These are phyloP conservation scores for Rhexocercosporidium sp. DNA, from an alignment of 2,329 filamentous ascomycete genomes.

Conservation along the genomic window DNA sequence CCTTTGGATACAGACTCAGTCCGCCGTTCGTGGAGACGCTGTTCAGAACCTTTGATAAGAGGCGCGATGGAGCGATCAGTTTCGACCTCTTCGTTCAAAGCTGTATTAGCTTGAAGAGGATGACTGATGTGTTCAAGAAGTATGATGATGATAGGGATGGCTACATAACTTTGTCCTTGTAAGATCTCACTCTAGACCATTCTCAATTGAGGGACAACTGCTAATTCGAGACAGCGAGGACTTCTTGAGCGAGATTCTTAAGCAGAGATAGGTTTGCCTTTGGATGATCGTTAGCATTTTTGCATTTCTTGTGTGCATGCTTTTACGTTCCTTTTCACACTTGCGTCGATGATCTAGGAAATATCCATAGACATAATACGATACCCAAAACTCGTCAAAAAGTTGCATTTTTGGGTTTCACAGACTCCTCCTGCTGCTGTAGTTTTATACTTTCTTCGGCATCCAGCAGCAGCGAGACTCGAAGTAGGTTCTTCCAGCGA, in stretches of 20 bases:
- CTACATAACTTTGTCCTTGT: conserved; percentile 81
- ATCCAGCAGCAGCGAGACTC: neutral
- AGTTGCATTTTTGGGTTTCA: neutral
- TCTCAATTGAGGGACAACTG: neutral
- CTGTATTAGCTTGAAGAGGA: conserved; percentile 94
- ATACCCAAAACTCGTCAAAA: conserved; percentile 27
- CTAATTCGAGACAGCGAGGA: conserved; percentile 37
- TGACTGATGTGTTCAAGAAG: conserved; percentile 99
- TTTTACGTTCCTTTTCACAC: conserved; percentile 4
- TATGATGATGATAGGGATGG: conserved; percentile 97
- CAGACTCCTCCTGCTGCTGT: neutral
- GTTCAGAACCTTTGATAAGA: conserved; percentile 89
- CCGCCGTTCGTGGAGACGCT: conserved; percentile 82
- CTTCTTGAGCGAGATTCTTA: conserved; percentile 41
- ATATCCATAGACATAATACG: conserved; percentile 29
- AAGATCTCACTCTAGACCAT: conserved; percentile 18
- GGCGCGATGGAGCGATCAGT: conserved; percentile 72
- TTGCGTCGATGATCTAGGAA: conserved; percentile 18
- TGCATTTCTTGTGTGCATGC: conserved; percentile 5
- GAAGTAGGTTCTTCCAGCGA: neutral
- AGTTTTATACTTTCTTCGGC: neutral
- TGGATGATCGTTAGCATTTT: neutral
- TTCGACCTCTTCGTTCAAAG: conserved; percentile 98
- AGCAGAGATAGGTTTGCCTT: conserved; percentile 34
- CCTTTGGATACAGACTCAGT: conserved; percentile 92